Percentiles rank a stretch among this genome's conserved stretches.
Conservation (phyloP, 2,329 filamentous ascomycete species). For the Cercospora beticola region DNA sequence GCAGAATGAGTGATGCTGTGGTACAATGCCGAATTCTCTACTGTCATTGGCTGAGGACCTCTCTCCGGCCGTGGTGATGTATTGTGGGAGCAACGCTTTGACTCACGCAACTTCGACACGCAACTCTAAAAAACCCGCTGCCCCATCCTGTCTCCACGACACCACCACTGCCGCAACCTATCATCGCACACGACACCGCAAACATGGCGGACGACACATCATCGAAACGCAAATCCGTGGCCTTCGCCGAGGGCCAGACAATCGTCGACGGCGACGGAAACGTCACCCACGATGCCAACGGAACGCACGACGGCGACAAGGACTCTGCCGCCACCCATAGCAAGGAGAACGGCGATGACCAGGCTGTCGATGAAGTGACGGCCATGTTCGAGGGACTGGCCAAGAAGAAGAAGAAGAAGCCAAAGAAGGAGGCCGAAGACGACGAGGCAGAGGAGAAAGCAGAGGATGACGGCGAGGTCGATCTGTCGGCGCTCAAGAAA, state of each 20-base stretch:
- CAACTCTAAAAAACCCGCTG: neutral
- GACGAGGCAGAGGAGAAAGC: conserved; percentile 44
- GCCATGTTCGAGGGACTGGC: conserved; percentile 40
- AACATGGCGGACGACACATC: conserved; percentile 59
- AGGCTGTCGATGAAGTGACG: conserved; percentile 37
- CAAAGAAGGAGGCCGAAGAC: conserved; percentile 47
- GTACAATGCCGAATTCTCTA: neutral
- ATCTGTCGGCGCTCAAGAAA: conserved; percentile 73
- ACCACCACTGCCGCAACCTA: neutral
- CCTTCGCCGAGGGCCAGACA: conserved; percentile 83
- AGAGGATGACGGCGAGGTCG: conserved; percentile 61
- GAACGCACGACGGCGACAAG: conserved; percentile 67
- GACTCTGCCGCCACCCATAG: conserved; percentile 79
- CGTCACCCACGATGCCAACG: conserved; percentile 69
- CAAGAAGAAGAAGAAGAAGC: conserved; percentile 72
- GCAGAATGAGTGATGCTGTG: neutral
- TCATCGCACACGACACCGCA: conserved; percentile 35
- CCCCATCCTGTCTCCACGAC: neutral
- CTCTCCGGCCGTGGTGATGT: conserved; percentile 3
- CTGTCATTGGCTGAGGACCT: neutral
- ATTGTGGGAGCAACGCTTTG: neutral
- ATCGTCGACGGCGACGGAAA: conserved; percentile 88
- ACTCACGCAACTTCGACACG: conserved; percentile 3
- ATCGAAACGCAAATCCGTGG: conserved; percentile 80
- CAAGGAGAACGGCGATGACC: conserved; percentile 30